These are phyloP conservation scores for Sclerotiophoma versabilis DNA, from an alignment of 2,329 filamentous ascomycete species.

Conservation along the genomic window DNA sequence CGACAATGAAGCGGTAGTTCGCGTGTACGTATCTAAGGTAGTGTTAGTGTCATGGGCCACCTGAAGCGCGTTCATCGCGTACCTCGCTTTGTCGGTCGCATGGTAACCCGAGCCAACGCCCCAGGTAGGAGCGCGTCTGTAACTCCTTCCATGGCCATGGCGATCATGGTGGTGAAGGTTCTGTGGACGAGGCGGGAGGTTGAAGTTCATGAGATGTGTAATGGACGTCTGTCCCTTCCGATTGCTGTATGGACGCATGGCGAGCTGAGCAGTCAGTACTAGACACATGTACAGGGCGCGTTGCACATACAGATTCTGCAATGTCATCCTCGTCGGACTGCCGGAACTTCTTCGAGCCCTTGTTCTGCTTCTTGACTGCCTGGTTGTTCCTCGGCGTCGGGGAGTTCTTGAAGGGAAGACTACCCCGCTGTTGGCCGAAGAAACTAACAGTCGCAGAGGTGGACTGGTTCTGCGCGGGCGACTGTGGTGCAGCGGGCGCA, in stretches of 20 bases:
- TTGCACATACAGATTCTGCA: slow-evolving; percentile 73
- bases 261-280: slow-evolving; percentile 55
- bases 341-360: slow-evolving; percentile 76
- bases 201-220: slow-evolving; percentile 94
- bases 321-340: slow-evolving; percentile 85
- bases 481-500: slow-evolving; percentile 47
- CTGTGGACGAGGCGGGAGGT: slow-evolving; percentile 76
- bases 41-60: slow-evolving; percentile 11
- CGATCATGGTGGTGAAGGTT: slow-evolving; percentile 61
- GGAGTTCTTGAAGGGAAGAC: slow-evolving; percentile 47
- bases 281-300: not conserved
- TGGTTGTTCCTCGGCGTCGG: slow-evolving; percentile 76
- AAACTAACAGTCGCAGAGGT: slow-evolving; percentile 53
- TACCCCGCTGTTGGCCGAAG: slow-evolving; percentile 54
- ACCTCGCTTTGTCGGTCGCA: slow-evolving; percentile 87
- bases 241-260: slow-evolving; percentile 69
- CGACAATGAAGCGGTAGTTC: slow-evolving; percentile 96
- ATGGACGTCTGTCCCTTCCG: slow-evolving; percentile 96
- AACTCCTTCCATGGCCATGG: slow-evolving; percentile 60
- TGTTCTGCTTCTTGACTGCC: slow-evolving; percentile 80
- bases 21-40: slow-evolving; percentile 79
- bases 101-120: slow-evolving; percentile 89
- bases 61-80: slow-evolving; percentile 28
- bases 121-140: slow-evolving; percentile 77
- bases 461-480: slow-evolving; percentile 54